Percentiles rank a stretch among this genome's conserved stretches.
phyloP scores from a whole-genome alignment of 2,329 filamentous ascomycete species.

The Balansia obtecta region DNA sequence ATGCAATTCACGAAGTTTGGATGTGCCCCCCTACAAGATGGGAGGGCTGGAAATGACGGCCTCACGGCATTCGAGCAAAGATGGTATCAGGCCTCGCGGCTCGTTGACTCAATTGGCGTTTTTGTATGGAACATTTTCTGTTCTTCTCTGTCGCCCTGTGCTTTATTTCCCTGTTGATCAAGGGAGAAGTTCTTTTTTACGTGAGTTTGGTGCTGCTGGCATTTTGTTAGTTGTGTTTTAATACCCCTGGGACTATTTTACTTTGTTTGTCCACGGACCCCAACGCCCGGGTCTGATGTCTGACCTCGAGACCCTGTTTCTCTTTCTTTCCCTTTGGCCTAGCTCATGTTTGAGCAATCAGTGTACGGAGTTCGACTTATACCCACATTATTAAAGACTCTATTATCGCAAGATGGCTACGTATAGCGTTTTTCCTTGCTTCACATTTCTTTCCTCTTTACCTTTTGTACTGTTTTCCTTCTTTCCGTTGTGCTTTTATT shows the following conservation, averaged over 20 bases:
- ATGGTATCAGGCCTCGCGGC: conserved; percentile 18
- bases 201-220: neutral
- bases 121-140: neutral
- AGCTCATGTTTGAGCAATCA: neutral
- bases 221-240: neutral
- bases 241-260: neutral
- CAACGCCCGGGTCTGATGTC: neutral
- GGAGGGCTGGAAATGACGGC: conserved; percentile 9
- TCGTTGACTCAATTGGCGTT: conserved; percentile 9
- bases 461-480: too few species aligned
- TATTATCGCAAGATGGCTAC: neutral
- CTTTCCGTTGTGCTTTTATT: neutral
- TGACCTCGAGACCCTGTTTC: neutral
- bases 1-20: neutral
- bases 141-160: neutral
- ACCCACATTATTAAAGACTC: neutral
- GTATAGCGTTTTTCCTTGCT: neutral
- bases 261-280: neutral
- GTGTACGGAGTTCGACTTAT: neutral
- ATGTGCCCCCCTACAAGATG: conserved; percentile 6
- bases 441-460: neutral
- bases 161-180: neutral
- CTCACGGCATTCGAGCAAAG: conserved; percentile 17
- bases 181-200: neutral
- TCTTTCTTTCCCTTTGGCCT: neutral